A percentile compares a stretch with the other conserved stretches of the same genome.
These are phyloP conservation scores for Neurospora crassa DNA, from an alignment of 2,329 filamentous ascomycete species.

Conservation along the genomic window DNA sequence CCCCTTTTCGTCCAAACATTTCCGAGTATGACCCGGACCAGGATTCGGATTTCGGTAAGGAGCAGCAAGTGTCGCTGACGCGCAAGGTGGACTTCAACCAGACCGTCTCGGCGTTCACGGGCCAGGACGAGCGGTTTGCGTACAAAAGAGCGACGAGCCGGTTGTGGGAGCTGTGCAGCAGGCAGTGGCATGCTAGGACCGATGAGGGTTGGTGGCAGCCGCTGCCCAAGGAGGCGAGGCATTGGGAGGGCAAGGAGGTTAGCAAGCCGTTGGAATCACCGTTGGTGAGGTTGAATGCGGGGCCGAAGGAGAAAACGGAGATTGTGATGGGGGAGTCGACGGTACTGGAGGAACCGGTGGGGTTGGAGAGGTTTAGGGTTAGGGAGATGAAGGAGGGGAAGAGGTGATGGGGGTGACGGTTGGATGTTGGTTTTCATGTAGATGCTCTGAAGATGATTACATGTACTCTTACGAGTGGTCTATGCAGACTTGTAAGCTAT, in stretches of 20 bases:
- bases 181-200: constrained; percentile 57
- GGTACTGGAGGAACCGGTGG: constrained; percentile 34
- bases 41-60: constrained; percentile 44
- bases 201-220: constrained; percentile 60
- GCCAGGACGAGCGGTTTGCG: constrained; percentile 73
- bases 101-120: constrained; percentile 55
- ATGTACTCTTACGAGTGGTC: background rate
- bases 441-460: background rate
- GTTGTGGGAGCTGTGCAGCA: constrained; percentile 75
- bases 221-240: constrained; percentile 49
- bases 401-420: background rate
- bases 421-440: background rate
- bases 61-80: constrained; percentile 13
- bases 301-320: constrained; percentile 1
- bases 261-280: constrained; percentile 12
- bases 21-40: constrained; percentile 50
- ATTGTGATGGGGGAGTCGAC: constrained; percentile 30
- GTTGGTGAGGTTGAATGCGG: background rate
- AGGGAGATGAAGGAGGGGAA: constrained; percentile 19
- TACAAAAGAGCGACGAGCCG: constrained; percentile 68
- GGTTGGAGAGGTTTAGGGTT: constrained; percentile 27
- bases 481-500: background rate
- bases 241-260: constrained; percentile 18
- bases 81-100: constrained; percentile 55
- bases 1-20: constrained; percentile 72